Base-by-base conservation (phyloP, 1,284 basidiomycete species). In the Fomitopsis palustris region DNA sequence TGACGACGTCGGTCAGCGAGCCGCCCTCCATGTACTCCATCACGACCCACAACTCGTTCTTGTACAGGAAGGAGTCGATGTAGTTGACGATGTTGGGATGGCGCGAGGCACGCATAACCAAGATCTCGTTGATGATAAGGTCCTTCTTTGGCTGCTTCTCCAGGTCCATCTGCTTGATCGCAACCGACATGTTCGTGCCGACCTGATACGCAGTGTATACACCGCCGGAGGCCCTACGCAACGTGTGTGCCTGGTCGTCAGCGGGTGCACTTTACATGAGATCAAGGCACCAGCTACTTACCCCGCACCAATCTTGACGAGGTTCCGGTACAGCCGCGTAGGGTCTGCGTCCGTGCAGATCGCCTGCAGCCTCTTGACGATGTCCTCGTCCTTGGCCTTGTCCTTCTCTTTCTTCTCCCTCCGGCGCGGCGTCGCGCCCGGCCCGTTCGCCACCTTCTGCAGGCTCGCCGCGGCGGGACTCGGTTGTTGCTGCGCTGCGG, bases 11-110 rank as follows among this genome's bases (percentile, higher is more conserved):
- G 0, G 96, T 98, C 59, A 98, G 77, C 47, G 88, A 86, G 42
- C 89, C 90, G 49, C 96, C 96, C 77, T 98, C 96, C 96, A 99
- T 98, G 77, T 97, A 99, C 80, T 99, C 96, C 96, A 98, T 99
- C 60, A 99, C 95, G 54, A 98, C 96, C 97, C 97, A 99, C 3
- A 99, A 83, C 72, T 98, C 96, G 72, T 97, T 98, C 80, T 94
- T 95, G 80, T 95, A 86, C 42, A 99, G 77, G 84, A 98, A 99
- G 16, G 95, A 97, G 75, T 99, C 97, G 70, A 98, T 98, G 76
- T 94, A 99, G 76, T 98, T 99, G 79, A 99, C 97, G 68, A 99
- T 98, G 75, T 99, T 99, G 19, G 93, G 92, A 73, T 99, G 96
- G 38, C 92, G 84, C 17, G 93, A 95, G 52, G 95, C 90, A 47